Conservation (phyloP, 192 early-diverging fungal genomes). For the Backusella macrospora region DNA sequence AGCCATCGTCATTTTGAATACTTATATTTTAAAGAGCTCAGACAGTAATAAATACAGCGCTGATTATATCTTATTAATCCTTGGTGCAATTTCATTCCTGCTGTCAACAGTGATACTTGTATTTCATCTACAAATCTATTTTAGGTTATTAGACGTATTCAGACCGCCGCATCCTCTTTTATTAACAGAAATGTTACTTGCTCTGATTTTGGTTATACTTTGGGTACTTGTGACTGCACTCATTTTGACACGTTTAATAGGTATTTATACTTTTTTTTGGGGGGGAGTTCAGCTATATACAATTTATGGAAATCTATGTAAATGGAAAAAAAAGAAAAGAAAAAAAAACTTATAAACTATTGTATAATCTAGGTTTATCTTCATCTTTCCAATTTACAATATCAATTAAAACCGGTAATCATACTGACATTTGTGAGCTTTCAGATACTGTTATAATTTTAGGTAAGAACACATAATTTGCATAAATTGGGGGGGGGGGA, state of each 20-base stretch:
- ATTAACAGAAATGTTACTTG: neutral
- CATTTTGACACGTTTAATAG: neutral
- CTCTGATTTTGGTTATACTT: neutral
- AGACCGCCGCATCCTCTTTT: neutral
- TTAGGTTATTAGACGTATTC: neutral
- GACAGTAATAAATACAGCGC: neutral
- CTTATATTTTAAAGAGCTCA: constrained; percentile 1
- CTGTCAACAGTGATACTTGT: neutral
- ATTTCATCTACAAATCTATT: neutral
- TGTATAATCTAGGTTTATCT: neutral
- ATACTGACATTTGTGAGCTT: neutral
- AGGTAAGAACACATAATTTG: neutral
- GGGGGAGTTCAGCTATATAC: too few relatives aligned
- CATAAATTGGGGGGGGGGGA: neutral
- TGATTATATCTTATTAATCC: neutral
- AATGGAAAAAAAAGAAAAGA: neutral
- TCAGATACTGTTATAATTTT: neutral
- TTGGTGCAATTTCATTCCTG: neutral
- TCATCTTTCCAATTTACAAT: neutral
- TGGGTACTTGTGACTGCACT: constrained; percentile 2
- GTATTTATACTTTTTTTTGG: neutral
- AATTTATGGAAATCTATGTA: too few relatives aligned
- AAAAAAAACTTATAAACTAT: neutral
- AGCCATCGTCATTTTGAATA: constrained; percentile 1
- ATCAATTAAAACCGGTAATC: neutral